Evolutionary conservation across 148 eudicot genomes (phyloP).

Genomic region (Rhododendron mucronatum): DNA sequence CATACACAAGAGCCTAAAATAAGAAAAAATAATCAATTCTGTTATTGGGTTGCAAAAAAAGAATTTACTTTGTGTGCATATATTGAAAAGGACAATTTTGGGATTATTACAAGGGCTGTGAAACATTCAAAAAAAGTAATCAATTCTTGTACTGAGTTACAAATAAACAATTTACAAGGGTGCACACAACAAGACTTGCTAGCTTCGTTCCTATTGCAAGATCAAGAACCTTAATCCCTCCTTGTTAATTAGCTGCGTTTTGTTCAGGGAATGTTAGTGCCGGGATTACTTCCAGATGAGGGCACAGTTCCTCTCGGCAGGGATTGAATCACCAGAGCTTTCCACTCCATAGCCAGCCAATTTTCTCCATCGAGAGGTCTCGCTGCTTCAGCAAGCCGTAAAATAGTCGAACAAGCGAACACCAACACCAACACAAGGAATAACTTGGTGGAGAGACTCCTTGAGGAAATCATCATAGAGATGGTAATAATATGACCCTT

Average conservation of each 20-base stretch:
- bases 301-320: constrained; percentile 14
- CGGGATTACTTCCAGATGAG: neutral
- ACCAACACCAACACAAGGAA: neutral
- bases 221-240: neutral
- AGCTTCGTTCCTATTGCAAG: neutral
- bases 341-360: neutral
- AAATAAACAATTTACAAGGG: neutral
- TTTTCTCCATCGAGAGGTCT: constrained; percentile 8
- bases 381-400: neutral
- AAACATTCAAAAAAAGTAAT: neutral
- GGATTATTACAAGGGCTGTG: neutral
- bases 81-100: neutral
- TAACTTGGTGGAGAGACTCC: neutral
- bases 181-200: neutral
- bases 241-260: neutral
- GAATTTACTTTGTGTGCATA: no score
- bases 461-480: neutral
- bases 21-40: no score
- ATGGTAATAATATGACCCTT: no score
- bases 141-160: neutral
- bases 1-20: no score
- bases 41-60: no score
- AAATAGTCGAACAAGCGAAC: neutral
- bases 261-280: constrained; percentile 19
- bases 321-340: neutral